Conservation (phyloP, 192 early-diverging fungal genomes). For the Coemansia nantahalensis region DNA sequence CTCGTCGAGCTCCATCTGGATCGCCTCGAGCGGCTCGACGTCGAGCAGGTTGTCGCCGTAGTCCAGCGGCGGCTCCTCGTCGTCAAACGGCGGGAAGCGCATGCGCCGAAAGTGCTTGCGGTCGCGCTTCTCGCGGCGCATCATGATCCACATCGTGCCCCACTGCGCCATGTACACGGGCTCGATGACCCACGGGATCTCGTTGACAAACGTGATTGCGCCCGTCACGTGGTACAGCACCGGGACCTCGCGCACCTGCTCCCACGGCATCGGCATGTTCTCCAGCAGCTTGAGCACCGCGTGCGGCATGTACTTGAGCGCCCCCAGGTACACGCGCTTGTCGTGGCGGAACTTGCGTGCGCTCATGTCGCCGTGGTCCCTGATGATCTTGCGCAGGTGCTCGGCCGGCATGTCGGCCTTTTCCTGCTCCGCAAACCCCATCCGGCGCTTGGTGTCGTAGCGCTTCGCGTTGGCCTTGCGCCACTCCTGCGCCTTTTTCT, state of each 20-base stretch:
- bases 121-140: constrained; percentile 97
- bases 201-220: constrained; percentile 98
- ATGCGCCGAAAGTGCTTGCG: constrained; percentile 98
- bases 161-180: constrained; percentile 98
- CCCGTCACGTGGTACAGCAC: constrained; percentile 98
- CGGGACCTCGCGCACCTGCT: constrained; percentile 94
- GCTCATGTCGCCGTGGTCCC: constrained; percentile 99
- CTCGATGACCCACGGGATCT: constrained; percentile 95
- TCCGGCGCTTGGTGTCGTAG: constrained; percentile 92
- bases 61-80: constrained; percentile 98
- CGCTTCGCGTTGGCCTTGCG: constrained; percentile 84
- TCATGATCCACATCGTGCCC: constrained; percentile 99
- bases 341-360: constrained; percentile 94
- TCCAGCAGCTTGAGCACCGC: constrained; percentile 97
- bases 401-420: constrained; percentile 98
- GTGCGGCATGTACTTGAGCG: constrained; percentile 98
- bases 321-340: constrained; percentile 97
- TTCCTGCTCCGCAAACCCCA: constrained; percentile 90
- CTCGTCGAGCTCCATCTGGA: constrained; percentile 98
- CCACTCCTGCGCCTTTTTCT: constrained; percentile 85
- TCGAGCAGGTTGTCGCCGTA: constrained; percentile 99
- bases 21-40: constrained; percentile 96
- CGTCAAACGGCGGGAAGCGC: constrained; percentile 98
- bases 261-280: constrained; percentile 99
- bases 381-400: constrained; percentile 97